Base-by-base conservation (phyloP, 371 early-diverging fungal species). In the Zancudomyces culisetae region DNA sequence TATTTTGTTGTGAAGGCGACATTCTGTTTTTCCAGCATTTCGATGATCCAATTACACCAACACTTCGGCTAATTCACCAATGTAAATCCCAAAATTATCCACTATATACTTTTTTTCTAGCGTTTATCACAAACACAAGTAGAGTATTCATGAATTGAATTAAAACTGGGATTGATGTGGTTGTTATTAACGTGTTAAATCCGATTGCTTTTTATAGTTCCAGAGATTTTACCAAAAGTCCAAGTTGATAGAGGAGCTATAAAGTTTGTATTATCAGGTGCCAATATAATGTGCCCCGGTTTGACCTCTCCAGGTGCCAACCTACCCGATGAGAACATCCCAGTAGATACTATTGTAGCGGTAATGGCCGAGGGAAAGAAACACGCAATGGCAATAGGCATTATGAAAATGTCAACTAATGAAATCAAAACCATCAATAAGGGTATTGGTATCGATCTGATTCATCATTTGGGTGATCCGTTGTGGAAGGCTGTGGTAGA, bases 201-300 rank as follows among this genome's bases (percentile, higher is more conserved):
- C 30, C 6, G 6, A 28, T 6, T 22, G 6, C 10, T 24, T 21
- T 49, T 10, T 20, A 43, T 35, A 51, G 52, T 83, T 72, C 98
- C 98, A 0, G 80, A 78, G 64, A 87, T 92, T 52, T 70, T 96
- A 64, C 90, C 93, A 35, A 70, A 71, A 29, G 66, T 95, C 48
- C 92, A 91, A 60, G 93, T 95, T 22, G 98, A 97, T 63, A 80
- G 85, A 19, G 98, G 97, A 4, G 98, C 98, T 24, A 95, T 96
- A 62, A 96, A 95, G 73, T 93, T 91, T 67, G 83, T 97, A 10
- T 76, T 97, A 43, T 81, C 85, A 2, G 95, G 93, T 2, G 96
- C 96, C 46, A 85, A 92, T 61, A 91, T 97, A 59, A 97, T 97
- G 98, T 95, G 96, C 59, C 97, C 95, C 12, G 97, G 98, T 29